Conservation (phyloP, 2,329 filamentous ascomycete species). For the Mycosphaerella sp. region DNA sequence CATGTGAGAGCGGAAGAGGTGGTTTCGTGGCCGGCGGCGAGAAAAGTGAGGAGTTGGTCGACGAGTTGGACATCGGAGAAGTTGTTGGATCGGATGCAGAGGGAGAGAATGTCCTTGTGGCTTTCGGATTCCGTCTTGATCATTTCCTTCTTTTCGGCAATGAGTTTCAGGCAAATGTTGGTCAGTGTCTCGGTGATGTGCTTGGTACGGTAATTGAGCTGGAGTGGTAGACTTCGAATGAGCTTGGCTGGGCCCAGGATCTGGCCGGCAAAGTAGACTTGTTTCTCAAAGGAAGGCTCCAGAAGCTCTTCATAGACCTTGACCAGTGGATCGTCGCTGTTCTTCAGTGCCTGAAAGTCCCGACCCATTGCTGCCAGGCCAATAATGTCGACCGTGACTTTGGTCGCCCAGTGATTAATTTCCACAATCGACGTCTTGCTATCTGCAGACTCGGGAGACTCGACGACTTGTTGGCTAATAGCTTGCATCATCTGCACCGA, state of each 20-base stretch:
- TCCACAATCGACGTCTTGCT: conserved; percentile 31
- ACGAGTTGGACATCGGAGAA: conserved; percentile 49
- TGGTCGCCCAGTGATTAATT: conserved; percentile 40
- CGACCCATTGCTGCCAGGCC: conserved; percentile 42
- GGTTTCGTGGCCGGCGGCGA: conserved; percentile 63
- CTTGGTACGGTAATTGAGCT: conserved; percentile 36
- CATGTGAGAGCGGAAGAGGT: conserved; percentile 71
- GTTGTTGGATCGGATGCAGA: conserved; percentile 47
- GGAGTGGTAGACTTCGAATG: conserved; percentile 43
- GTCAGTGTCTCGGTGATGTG: conserved; percentile 32
- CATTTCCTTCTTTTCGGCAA: conserved; percentile 43
- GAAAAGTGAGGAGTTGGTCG: conserved; percentile 51
- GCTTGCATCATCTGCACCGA: conserved; percentile 58
- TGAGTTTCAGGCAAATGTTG: conserved; percentile 42
- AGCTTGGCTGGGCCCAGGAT: conserved; percentile 36
- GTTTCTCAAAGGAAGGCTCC: conserved; percentile 44
- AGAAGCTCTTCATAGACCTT: conserved; percentile 40
- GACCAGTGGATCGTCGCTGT: conserved; percentile 39
- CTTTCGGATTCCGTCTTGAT: conserved; percentile 32
- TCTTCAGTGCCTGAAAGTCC: conserved; percentile 39
- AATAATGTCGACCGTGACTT: conserved; percentile 44
- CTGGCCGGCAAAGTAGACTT: conserved; percentile 39
- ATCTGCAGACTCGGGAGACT: conserved; percentile 26
- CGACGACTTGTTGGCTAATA: conserved; percentile 50
- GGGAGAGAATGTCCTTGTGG: conserved; percentile 40